Conservation (phyloP, 2,329 filamentous ascomycete species). For the Penicillium verrucosum region DNA sequence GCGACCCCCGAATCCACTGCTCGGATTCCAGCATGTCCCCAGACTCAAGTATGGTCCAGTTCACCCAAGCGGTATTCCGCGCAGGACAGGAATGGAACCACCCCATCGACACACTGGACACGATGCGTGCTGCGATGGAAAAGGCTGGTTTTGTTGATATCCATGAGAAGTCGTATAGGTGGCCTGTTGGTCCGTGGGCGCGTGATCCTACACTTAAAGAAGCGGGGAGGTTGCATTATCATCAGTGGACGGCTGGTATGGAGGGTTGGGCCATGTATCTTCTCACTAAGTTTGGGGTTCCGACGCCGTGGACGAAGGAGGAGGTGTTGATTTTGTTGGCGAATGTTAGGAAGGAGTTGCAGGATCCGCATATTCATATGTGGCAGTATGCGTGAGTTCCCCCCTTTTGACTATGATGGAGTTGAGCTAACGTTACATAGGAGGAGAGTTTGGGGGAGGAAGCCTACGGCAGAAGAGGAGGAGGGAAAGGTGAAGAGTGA, state of each 20-base stretch:
- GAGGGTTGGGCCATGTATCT: conserved; percentile 24
- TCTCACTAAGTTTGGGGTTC: conserved; percentile 18
- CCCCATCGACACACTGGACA: conserved; percentile 16
- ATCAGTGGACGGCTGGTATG: conserved; percentile 22
- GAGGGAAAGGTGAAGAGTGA: neutral
- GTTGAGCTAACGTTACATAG: neutral
- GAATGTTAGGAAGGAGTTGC: neutral
- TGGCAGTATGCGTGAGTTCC: conserved; percentile 3
- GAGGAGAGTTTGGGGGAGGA: conserved; percentile 4
- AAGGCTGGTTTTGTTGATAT: conserved; percentile 30
- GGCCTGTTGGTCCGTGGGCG: conserved; percentile 28
- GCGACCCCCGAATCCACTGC: neutral
- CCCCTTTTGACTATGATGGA: no score
- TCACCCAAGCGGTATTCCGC: conserved; percentile 8
- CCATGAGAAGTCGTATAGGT: conserved; percentile 19
- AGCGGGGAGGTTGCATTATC: conserved; percentile 38
- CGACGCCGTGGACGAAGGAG: conserved; percentile 6
- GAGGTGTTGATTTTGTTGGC: conserved; percentile 6
- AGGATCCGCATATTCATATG: conserved; percentile 1
- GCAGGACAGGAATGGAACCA: conserved; percentile 15
- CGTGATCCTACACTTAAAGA: conserved; percentile 25
- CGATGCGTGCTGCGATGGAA: conserved; percentile 18
- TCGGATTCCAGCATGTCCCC: neutral
- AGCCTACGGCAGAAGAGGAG: neutral
- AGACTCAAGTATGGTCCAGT: neutral